Conservation (phyloP, 768 basidiomycete species). For the Crassisporium funariophilum region DNA sequence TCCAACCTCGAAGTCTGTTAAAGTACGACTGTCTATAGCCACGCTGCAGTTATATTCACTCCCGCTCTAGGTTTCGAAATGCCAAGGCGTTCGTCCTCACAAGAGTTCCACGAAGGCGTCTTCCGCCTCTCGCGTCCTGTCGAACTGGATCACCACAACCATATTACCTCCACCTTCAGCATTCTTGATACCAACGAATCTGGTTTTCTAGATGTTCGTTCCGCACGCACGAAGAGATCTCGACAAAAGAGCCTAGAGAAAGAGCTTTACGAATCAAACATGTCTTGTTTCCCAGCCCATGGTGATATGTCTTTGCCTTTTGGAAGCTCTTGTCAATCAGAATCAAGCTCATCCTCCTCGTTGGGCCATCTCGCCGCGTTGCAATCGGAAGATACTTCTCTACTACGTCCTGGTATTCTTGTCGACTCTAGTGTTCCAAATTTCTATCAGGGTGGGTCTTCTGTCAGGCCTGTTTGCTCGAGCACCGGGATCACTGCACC, state of each 20-base stretch:
- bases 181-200: not conserved
- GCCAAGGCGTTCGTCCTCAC: not conserved
- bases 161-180: conserved; percentile 3
- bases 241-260: not conserved
- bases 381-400: too few relatives aligned
- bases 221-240: not conserved
- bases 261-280: not conserved
- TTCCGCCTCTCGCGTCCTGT: not conserved
- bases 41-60: too few relatives aligned
- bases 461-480: too few relatives aligned
- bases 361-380: too few relatives aligned
- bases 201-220: not conserved
- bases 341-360: too few relatives aligned
- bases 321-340: too few relatives aligned
- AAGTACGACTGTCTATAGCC: not conserved
- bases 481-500: too few relatives aligned
- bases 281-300: not conserved
- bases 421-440: too few relatives aligned
- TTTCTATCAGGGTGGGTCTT: too few relatives aligned
- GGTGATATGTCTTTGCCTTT: too few relatives aligned
- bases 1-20: not conserved
- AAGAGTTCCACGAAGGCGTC: conserved; percentile 1
- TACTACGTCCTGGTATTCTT: too few relatives aligned
- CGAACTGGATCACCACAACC: conserved; percentile 2
- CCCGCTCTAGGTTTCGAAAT: too few relatives aligned